Evolutionary conservation across 2,329 filamentous ascomycete genomes (phyloP).

Genomic region (Claviceps humidiphila): DNA sequence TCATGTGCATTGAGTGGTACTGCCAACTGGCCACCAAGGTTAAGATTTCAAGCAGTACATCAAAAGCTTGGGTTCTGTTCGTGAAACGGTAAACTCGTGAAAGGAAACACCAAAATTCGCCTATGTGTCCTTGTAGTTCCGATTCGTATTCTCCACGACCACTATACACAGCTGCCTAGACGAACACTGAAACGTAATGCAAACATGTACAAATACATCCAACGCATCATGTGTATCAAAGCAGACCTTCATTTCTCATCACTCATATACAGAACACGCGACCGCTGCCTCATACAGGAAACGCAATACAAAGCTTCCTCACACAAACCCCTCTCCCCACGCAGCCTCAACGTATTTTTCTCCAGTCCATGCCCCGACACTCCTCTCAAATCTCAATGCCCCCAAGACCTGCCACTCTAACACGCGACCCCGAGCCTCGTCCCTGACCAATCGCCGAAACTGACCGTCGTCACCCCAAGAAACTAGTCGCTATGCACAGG

Average conservation of each 20-base stretch:
- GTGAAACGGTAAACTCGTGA: no score
- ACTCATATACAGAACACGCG: background rate
- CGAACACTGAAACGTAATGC: no score
- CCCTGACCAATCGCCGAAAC: conserved; percentile 32
- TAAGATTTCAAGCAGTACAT: no score
- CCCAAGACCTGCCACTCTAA: conserved; percentile 22
- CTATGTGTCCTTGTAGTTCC: no score
- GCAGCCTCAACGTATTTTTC: conserved; percentile 24
- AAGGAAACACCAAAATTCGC: no score
- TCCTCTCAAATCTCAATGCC: background rate
- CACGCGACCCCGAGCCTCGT: conserved; percentile 34
- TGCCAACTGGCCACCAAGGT: no score
- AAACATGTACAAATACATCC: no score
- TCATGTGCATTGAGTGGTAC: no score
- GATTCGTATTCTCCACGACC: no score
- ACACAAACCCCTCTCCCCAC: conserved; percentile 29
- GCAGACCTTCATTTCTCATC: background rate
- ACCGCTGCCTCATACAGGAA: background rate
- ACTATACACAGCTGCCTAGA: no score
- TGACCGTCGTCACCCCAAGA: background rate
- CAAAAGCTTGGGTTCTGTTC: no score
- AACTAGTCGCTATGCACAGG: background rate
- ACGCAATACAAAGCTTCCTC: background rate
- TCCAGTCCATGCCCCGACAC: conserved; percentile 15
- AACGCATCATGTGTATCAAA: background rate